Percentiles rank a stretch among this genome's conserved stretches.
Conservation (phyloP, 257 asterid genomes). For the Rhazya stricta region DNA sequence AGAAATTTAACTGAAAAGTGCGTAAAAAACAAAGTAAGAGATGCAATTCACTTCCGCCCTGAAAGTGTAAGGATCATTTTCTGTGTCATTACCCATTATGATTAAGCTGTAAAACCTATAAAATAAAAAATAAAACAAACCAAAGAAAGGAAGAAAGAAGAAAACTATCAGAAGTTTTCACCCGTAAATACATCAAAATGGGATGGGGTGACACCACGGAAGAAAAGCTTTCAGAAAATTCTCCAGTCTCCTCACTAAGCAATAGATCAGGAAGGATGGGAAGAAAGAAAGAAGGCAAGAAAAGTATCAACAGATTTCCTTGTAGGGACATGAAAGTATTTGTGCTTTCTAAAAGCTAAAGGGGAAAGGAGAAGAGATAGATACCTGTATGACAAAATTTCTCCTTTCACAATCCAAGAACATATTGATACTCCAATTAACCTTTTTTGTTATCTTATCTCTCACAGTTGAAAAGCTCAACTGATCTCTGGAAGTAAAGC, state of each 20-base stretch:
- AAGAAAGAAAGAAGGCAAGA: neutral
- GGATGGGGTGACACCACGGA: neutral
- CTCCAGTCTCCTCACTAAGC: neutral
- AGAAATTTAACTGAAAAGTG: neutral
- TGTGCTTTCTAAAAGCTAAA: neutral
- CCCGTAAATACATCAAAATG: neutral
- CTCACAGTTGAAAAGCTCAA: conserved; percentile 94
- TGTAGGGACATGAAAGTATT: neutral
- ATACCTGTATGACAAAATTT: conserved; percentile 85
- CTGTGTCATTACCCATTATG: neutral
- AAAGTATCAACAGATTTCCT: neutral
- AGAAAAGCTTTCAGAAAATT: neutral
- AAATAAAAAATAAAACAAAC: neutral
- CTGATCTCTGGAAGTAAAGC: conserved; percentile 94
- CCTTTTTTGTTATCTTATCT: conserved; percentile 64
- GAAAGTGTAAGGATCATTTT: neutral
- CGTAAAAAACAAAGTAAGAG: neutral
- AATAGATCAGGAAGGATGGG: neutral
- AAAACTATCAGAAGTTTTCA: neutral
- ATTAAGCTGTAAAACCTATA: neutral
- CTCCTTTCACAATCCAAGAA: conserved; percentile 95
- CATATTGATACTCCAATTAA: conserved; percentile 72
- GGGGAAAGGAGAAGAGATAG: neutral
- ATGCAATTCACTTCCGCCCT: neutral
- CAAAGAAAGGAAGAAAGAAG: too few species aligned